Evolutionary conservation across 2,329 filamentous ascomycete genomes (phyloP).

Genomic region (Didymella pinodella): DNA sequence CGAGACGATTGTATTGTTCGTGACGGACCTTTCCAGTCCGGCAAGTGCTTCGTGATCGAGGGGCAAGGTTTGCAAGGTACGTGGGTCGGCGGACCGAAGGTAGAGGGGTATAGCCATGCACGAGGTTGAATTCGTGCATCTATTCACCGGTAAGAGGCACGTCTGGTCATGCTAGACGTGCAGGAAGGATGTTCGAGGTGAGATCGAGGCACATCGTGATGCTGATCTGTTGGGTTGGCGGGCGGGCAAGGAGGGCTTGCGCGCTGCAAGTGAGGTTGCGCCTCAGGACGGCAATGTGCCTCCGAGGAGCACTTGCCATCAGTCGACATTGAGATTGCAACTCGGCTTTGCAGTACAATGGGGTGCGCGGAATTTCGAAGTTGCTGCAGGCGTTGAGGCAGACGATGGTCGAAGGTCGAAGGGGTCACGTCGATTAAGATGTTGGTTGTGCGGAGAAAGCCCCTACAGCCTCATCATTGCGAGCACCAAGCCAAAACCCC

Average conservation of each 20-base stretch:
- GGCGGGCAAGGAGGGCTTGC: background rate
- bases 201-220: background rate
- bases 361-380: background rate
- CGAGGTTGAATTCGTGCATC: background rate
- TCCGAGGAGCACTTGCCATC: background rate
- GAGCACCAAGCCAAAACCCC: background rate
- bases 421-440: background rate
- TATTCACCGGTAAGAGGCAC: background rate
- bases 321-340: background rate
- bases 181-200: background rate
- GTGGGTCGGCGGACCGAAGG: background rate
- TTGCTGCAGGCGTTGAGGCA: background rate
- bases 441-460: background rate
- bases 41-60: background rate
- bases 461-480: background rate
- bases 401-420: background rate
- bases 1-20: too few species aligned
- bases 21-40: background rate
- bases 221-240: background rate
- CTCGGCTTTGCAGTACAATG: background rate
- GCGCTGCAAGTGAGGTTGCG: constrained; percentile 5
- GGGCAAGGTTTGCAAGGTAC: background rate
- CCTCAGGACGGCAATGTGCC: background rate
- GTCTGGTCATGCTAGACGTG: background rate
- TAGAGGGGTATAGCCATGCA: background rate